phyloP scores from a whole-genome alignment of 2,329 filamentous ascomycete genomes.

The Paraphaeosphaeria sporulosa region DNA sequence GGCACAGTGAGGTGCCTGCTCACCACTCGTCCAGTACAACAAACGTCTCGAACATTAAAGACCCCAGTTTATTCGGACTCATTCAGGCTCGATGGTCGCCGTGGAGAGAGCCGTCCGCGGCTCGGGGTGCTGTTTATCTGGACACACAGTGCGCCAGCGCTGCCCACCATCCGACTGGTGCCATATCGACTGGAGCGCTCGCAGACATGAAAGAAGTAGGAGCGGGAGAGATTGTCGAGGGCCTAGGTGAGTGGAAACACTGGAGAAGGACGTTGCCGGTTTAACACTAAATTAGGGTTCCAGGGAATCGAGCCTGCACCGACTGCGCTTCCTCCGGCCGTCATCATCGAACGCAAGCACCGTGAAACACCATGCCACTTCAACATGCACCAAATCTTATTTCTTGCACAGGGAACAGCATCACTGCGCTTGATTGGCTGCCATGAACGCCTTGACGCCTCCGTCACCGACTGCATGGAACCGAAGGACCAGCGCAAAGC shows the following conservation, averaged over 20 bases:
- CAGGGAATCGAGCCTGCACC: conserved; percentile 5
- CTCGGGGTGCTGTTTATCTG: neutral
- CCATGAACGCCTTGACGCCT: conserved; percentile 23
- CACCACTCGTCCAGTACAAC: neutral
- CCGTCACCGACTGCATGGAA: conserved; percentile 42
- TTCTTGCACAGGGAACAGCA: conserved; percentile 22
- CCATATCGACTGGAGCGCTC: neutral
- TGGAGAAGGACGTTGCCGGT: conserved; percentile 10
- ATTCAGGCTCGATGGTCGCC: neutral
- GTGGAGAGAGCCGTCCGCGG: neutral
- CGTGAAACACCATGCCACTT: conserved; percentile 1
- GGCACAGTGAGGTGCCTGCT: neutral
- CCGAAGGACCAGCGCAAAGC: conserved; percentile 39
- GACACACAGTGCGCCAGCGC: neutral
- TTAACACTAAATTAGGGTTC: conserved; percentile 23
- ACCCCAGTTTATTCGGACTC: neutral
- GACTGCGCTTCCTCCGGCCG: neutral
- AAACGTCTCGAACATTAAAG: neutral
- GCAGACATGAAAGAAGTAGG: neutral
- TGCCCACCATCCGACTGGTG: neutral
- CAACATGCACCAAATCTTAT: conserved; percentile 13
- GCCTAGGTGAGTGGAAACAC: neutral
- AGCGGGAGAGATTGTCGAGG: neutral
- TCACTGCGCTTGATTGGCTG: conserved; percentile 29
- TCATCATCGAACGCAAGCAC: neutral